These are phyloP conservation scores for Brettanomyces custersianus DNA, from an alignment of 805 yeast genomes.

Conservation along the genomic window DNA sequence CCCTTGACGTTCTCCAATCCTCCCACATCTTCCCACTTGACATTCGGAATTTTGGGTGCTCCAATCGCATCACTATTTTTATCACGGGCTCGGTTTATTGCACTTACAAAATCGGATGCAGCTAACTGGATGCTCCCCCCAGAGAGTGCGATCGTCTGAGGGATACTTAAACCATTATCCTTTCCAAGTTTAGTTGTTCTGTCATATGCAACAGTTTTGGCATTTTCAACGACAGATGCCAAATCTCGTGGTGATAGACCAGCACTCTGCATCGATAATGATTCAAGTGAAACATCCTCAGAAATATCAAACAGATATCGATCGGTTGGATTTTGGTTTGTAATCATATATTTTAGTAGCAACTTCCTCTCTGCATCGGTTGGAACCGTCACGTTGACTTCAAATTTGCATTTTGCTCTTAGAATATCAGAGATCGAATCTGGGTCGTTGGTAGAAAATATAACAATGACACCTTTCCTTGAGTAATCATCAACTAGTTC, in stretches of 20 bases:
- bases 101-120: conserved; percentile 55
- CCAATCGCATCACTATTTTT: conserved; percentile 93
- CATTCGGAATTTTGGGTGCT: conserved; percentile 92
- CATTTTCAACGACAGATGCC: conserved; percentile 55
- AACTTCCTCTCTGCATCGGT: conserved; percentile 60
- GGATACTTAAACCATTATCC: conserved; percentile 14
- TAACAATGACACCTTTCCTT: conserved; percentile 37
- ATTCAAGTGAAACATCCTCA: conserved; percentile 43
- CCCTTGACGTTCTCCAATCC: conserved; percentile 86
- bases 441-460: conserved; percentile 60
- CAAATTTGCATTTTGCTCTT: conserved; percentile 67
- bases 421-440: conserved; percentile 61
- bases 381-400: conserved; percentile 69
- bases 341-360: conserved; percentile 48
- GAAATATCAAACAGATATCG: conserved; percentile 21
- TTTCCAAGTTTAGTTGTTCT: conserved; percentile 32
- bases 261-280: conserved; percentile 79
- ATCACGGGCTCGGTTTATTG: conserved; percentile 74
- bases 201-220: conserved; percentile 49
- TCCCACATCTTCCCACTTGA: conserved; percentile 96
- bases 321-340: conserved; percentile 1
- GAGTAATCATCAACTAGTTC: conserved; percentile 50
- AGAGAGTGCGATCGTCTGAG: conserved; percentile 34
- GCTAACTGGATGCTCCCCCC: conserved; percentile 47
- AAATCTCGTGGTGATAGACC: conserved; percentile 86